Evolutionary conservation across 305 asterid genomes (phyloP).

Genomic region (Fraxinus sp.): DNA sequence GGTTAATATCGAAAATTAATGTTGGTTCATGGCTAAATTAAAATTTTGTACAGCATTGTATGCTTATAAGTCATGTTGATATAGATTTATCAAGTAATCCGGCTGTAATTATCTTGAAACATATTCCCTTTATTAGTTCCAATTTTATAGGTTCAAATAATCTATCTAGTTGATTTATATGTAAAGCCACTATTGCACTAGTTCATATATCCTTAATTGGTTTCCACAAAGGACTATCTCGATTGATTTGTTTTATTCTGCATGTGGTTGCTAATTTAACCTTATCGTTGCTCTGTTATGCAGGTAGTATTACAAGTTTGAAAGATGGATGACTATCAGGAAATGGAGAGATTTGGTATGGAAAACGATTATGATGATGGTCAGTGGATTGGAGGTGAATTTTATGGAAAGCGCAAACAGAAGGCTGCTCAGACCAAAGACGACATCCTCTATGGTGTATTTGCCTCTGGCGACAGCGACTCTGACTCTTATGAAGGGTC

Average conservation of each 20-base stretch:
- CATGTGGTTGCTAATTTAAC: neutral
- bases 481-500: slow-evolving; percentile 60
- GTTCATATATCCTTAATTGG: neutral
- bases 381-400: slow-evolving; percentile 75
- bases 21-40: neutral
- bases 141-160: neutral
- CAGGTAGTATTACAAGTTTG: neutral
- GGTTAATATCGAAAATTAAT: neutral
- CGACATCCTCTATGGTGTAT: slow-evolving; percentile 70
- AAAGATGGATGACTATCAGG: slow-evolving; percentile 72
- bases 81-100: neutral
- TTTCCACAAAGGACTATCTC: neutral
- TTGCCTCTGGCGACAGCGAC: slow-evolving; percentile 75
- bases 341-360: slow-evolving; percentile 77
- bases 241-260: neutral
- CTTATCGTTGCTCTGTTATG: neutral
- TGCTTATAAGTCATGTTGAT: neutral
- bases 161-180: neutral
- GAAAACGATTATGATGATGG: slow-evolving; percentile 82
- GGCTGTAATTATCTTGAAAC: neutral
- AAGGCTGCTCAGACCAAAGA: slow-evolving; percentile 67
- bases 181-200: neutral
- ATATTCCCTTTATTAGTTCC: neutral
- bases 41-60: neutral
- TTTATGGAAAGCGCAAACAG: slow-evolving; percentile 53